These are phyloP conservation scores for Syzygium syzygioides DNA, from an alignment of 441 rosid species.

Conservation along the genomic window DNA sequence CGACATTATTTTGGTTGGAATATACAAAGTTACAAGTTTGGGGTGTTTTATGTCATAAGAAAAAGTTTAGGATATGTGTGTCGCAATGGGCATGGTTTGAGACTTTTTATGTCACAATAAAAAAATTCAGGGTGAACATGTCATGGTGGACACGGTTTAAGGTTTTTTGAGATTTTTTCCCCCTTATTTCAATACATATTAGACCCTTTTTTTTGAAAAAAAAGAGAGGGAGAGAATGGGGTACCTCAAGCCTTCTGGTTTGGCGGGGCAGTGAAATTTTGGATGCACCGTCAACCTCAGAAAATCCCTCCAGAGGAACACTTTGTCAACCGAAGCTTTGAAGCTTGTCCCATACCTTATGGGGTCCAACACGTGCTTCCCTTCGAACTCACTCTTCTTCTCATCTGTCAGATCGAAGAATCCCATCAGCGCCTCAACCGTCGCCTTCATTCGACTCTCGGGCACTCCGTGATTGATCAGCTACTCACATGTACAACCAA, in stretches of 20 bases:
- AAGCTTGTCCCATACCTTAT: conserved; percentile 50
- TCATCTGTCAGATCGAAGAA: conserved; percentile 41
- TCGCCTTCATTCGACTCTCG: conserved; percentile 28
- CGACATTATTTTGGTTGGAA: too few species aligned
- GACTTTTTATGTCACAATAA: too few species aligned
- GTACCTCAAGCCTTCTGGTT: conserved; percentile 38
- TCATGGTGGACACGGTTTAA: too few species aligned
- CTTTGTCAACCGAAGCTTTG: conserved; percentile 33
- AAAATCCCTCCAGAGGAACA: conserved; percentile 44
- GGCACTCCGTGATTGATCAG: conserved; percentile 44
- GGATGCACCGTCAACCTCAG: conserved; percentile 40
- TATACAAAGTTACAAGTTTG: too few species aligned
- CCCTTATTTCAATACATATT: too few species aligned
- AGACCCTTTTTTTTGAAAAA: too few species aligned
- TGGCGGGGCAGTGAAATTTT: conserved; percentile 30
- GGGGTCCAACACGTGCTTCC: conserved; percentile 45
- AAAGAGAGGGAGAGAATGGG: neutral
- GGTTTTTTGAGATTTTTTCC: too few species aligned
- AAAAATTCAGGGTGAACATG: too few species aligned
- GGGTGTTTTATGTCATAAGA: too few species aligned
- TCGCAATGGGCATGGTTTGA: too few species aligned
- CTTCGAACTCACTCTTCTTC: conserved; percentile 35
- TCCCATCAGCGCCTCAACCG: conserved; percentile 13
- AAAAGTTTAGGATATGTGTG: too few species aligned
- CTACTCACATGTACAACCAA: conserved; percentile 7